Evolutionary conservation across 306 rosid species (phyloP), one percentile per base, ranked within the genome.

Genomic region (Malus orientalis): DNA sequence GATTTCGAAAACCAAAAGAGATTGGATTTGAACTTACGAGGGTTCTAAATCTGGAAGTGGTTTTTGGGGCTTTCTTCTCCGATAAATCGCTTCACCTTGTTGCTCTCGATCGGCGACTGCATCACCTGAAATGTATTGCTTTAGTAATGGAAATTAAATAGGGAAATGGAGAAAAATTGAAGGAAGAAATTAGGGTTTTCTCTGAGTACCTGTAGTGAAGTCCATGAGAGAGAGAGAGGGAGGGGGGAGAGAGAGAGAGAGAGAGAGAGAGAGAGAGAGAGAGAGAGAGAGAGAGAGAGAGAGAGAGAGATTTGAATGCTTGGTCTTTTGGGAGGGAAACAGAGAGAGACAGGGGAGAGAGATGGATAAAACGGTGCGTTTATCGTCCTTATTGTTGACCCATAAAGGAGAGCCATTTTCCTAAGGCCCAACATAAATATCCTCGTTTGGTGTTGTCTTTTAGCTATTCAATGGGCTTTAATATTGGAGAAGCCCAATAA

Each of bases 31-130:
- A 67, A 69, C 74, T 69, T 84, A 92, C 97, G 45, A 49, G 76
- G 82, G 54, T n/a, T 23, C 78, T 25, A 60, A 47, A 27, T 61
- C 78, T 13, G 67, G 78, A 40, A 61, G 42, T 53, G 79, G 40
- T 64, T 75, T 81, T 75, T 73, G 76, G 44, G 88, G 76, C 18
- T 85, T 87, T 92, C 89, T 86, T 69, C 97, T 82, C 30, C 87
- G 79, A 80, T 89, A 92, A 81, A 95, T 65, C 36, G 63, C 90
- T 72, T 79, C 91, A 30, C 70, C 74, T 51, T 77, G 81, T 5
- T 57, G 81, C 40, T 18, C 70, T 76, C 64, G 88, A 51, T 59
- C 68, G 8, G 69, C n/a, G 20, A 63, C 88, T 0, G 74, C 59
- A 13, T 47, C 61, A 9, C 86, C 87, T 81, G 80, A 23, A 71